Conservation (phyloP, 129 eudicot genomes). For the Centella asiatica region DNA sequence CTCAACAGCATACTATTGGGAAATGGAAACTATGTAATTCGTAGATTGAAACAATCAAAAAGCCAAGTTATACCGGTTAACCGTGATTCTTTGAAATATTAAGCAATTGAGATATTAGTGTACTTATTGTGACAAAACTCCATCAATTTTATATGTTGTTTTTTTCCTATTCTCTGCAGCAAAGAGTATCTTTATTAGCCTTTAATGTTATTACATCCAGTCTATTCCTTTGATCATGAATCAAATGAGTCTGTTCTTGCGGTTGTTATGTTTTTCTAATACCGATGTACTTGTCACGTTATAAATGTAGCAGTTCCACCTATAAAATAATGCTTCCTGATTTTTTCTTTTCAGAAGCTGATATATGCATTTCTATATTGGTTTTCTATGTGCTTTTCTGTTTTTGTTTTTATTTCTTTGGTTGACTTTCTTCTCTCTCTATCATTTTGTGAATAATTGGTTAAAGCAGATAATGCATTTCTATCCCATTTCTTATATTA, state of each 20-base stretch:
- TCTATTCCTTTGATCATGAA: neutral
- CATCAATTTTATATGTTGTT: too few species aligned
- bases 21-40: too few species aligned
- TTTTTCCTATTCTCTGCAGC: too few species aligned
- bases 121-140: too few species aligned
- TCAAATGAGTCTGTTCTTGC: neutral
- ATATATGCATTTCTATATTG: neutral
- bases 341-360: neutral
- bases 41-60: too few species aligned
- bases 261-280: neutral
- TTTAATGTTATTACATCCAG: neutral
- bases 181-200: neutral
- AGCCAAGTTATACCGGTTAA: too few species aligned
- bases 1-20: too few species aligned
- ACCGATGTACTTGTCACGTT: neutral
- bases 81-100: too few species aligned
- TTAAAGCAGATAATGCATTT: neutral
- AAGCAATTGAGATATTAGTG: too few species aligned
- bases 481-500: neutral
- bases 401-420: neutral
- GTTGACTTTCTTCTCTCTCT: neutral
- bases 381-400: neutral
- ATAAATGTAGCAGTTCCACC: neutral
- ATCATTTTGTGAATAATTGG: neutral
- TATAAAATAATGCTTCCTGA: too few species aligned